Percentiles rank a stretch among this genome's conserved stretches.
Conservation (phyloP, 2,329 filamentous ascomycete species). For the Diplodia sapinea region DNA sequence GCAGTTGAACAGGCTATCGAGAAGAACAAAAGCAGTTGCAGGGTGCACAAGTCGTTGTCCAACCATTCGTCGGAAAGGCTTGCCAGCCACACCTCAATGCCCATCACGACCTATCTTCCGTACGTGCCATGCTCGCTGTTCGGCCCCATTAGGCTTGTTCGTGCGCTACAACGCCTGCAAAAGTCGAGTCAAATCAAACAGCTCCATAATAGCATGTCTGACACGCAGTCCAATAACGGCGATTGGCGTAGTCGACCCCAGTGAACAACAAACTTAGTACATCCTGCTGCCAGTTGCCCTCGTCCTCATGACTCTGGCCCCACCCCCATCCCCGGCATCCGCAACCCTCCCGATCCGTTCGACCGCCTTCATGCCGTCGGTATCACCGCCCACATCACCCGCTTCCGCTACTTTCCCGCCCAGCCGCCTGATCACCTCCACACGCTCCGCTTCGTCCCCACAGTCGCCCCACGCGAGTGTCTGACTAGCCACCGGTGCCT, state of each 20-base stretch:
- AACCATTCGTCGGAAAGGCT: background rate
- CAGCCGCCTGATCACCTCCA: slow-evolving; percentile 45
- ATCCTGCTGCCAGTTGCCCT: slow-evolving; percentile 35
- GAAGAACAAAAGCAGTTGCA: background rate
- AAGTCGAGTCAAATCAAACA: background rate
- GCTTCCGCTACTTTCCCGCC: slow-evolving; percentile 43
- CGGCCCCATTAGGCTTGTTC: background rate
- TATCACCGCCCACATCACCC: slow-evolving; percentile 17
- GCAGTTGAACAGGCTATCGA: too few relatives aligned
- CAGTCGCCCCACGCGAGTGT: slow-evolving; percentile 47
- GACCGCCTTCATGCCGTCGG: slow-evolving; percentile 35
- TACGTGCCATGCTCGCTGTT: background rate
- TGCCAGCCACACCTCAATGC: background rate
- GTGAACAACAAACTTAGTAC: background rate
- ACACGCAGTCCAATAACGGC: background rate
- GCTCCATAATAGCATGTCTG: background rate
- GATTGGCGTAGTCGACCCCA: background rate
- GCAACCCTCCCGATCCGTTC: slow-evolving; percentile 44
- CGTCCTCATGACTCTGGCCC: slow-evolving; percentile 37
- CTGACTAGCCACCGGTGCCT: slow-evolving; percentile 40
- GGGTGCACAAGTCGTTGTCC: background rate
- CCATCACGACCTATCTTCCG: background rate
- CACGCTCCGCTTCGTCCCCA: slow-evolving; percentile 43
- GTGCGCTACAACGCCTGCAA: background rate
- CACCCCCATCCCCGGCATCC: slow-evolving; percentile 42